phyloP scores from a whole-genome alignment of 331 rosid genomes.

The Quercus phellos region DNA sequence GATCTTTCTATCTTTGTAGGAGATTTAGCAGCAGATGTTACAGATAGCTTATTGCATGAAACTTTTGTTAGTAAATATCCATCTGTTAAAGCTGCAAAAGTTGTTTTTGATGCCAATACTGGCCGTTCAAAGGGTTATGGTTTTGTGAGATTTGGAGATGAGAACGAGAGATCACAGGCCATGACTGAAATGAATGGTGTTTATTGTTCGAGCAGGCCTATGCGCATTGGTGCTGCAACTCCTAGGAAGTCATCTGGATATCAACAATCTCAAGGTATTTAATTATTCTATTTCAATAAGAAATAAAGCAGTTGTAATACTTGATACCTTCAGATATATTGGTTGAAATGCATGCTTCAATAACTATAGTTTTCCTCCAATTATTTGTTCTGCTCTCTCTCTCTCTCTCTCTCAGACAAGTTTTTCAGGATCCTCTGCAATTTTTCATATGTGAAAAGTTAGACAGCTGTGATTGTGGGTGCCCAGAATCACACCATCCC shows the following conservation, averaged over 20 bases:
- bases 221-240: conserved; percentile 96
- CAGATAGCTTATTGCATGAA: conserved; percentile 74
- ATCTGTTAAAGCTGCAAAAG: conserved; percentile 91
- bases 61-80: conserved; percentile 71
- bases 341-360: background rate
- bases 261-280: conserved; percentile 67
- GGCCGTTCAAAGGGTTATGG: conserved; percentile 98
- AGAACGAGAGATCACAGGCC: conserved; percentile 75
- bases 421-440: background rate
- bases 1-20: conserved; percentile 96
- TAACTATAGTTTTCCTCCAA: background rate
- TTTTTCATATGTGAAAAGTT: background rate
- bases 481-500: background rate
- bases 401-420: background rate
- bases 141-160: conserved; percentile 95
- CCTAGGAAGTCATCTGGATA: conserved; percentile 90
- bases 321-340: background rate
- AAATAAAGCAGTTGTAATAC: background rate
- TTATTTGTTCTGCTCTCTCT: background rate
- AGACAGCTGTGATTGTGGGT: background rate
- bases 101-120: conserved; percentile 90
- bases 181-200: conserved; percentile 85
- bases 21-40: conserved; percentile 92
- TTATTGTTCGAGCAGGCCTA: conserved; percentile 91
- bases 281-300: background rate